These are phyloP conservation scores for Talaromyces proteolyticus DNA, from an alignment of 495 filamentous ascomycete species.

Conservation along the genomic window DNA sequence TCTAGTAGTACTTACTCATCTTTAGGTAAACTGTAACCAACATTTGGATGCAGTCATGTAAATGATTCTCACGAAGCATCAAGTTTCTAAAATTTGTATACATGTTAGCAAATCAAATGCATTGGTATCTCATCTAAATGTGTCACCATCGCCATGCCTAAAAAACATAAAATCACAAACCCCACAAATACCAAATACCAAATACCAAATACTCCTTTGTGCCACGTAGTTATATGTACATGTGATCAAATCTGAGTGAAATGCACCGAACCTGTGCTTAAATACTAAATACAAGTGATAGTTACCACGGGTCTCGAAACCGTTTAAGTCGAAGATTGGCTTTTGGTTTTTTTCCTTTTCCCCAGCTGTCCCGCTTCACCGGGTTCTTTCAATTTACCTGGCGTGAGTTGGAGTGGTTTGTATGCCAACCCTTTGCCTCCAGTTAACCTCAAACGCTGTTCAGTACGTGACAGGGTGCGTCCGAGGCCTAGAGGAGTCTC, in stretches of 20 bases:
- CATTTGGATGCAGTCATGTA: too few species aligned
- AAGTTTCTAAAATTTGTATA: too few species aligned
- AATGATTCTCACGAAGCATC: too few species aligned
- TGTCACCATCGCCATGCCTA: conserved; percentile 5
- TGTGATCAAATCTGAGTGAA: not conserved
- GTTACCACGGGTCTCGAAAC: not conserved
- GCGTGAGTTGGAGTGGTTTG: conserved; percentile 30
- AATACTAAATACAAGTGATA: not conserved
- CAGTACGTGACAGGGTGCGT: conserved; percentile 33
- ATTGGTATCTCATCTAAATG: not conserved
- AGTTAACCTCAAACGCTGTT: conserved; percentile 32
- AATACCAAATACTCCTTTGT: not conserved
- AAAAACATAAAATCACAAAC: not conserved
- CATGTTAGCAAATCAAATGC: not conserved
- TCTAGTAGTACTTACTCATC: too few species aligned
- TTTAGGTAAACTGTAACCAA: too few species aligned
- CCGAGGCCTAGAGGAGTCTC: conserved; percentile 29
- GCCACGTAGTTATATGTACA: not conserved
- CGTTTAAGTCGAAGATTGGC: not conserved
- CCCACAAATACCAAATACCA: not conserved
- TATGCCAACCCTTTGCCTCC: conserved; percentile 36
- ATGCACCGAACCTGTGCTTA: too few species aligned
- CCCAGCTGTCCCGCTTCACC: not conserved
- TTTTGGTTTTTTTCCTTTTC: not conserved
- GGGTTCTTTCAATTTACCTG: conserved; percentile 16